Evolutionary conservation across 768 basidiomycete species (phyloP).

Genomic region (Rickenella mellea): DNA sequence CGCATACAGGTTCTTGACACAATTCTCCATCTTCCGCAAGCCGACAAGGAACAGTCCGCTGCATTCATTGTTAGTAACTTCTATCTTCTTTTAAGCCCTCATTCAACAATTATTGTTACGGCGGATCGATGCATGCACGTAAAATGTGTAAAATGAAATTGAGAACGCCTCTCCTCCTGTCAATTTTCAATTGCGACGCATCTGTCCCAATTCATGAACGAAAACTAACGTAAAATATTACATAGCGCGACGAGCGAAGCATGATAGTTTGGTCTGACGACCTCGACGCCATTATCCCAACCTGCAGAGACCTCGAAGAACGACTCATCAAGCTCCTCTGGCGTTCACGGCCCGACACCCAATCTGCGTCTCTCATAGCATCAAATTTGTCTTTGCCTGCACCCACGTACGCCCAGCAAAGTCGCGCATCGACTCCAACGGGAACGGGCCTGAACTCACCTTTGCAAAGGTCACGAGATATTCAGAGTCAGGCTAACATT

Average conservation of each 20-base stretch:
- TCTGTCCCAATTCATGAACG: no score
- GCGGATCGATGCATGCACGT: no score
- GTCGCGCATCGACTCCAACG: neutral
- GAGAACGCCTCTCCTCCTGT: no score
- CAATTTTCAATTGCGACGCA: no score
- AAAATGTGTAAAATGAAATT: no score
- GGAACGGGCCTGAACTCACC: no score
- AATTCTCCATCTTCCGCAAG: constrained; percentile 61
- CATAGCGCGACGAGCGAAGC: constrained; percentile 71
- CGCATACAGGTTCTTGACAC: constrained; percentile 81
- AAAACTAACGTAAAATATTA: constrained; percentile 2
- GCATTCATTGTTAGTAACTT: constrained; percentile 68
- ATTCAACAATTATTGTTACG: no score
- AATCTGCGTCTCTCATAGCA: constrained; percentile 10
- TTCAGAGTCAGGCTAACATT: no score
- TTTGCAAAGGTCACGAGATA: no score
- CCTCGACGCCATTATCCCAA: constrained; percentile 63
- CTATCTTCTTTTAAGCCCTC: neutral
- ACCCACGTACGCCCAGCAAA: constrained; percentile 17
- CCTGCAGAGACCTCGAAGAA: constrained; percentile 43
- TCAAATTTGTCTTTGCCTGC: constrained; percentile 19
- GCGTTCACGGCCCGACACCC: constrained; percentile 26
- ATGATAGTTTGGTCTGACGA: constrained; percentile 81
- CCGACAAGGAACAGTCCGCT: constrained; percentile 41
- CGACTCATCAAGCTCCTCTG: constrained; percentile 49